Evolutionary conservation across 176 grass and related monocot genomes (phyloP).

Genomic region (Otatea glauca): DNA sequence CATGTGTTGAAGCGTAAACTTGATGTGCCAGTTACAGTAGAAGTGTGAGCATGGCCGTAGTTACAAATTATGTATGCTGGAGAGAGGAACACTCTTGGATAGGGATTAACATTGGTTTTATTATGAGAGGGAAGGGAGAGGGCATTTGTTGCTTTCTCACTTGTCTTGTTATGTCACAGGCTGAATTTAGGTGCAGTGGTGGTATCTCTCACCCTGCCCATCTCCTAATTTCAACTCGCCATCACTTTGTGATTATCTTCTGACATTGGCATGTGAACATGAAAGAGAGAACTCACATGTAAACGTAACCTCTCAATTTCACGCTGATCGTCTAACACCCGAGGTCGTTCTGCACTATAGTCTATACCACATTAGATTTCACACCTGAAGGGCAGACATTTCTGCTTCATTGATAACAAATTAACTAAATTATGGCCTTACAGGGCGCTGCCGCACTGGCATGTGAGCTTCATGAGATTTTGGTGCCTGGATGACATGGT

Average conservation of each 20-base stretch:
- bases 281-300: not conserved
- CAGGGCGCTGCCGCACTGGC: not conserved
- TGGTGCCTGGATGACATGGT: not conserved
- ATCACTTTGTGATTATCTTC: not conserved
- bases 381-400: not conserved
- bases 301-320: not conserved
- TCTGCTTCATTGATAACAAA: not conserved
- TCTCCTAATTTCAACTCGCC: conserved; percentile 42
- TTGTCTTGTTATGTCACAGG: conserved; percentile 83
- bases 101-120: not conserved
- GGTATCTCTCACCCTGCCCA: conserved; percentile 13
- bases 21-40: not conserved
- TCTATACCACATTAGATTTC: conserved; percentile 12
- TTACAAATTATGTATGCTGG: not conserved
- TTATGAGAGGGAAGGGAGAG: not conserved
- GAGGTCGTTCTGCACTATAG: too few relatives aligned
- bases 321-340: not conserved
- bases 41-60: not conserved
- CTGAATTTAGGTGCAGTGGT: conserved; percentile 23
- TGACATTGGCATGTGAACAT: conserved; percentile 28
- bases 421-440: not conserved
- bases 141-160: conserved; percentile 53
- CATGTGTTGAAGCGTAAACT: conserved; percentile 20
- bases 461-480: not conserved
- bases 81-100: not conserved